Conservation (phyloP, 495 filamentous ascomycete species). For the Daldinia loculata region DNA sequence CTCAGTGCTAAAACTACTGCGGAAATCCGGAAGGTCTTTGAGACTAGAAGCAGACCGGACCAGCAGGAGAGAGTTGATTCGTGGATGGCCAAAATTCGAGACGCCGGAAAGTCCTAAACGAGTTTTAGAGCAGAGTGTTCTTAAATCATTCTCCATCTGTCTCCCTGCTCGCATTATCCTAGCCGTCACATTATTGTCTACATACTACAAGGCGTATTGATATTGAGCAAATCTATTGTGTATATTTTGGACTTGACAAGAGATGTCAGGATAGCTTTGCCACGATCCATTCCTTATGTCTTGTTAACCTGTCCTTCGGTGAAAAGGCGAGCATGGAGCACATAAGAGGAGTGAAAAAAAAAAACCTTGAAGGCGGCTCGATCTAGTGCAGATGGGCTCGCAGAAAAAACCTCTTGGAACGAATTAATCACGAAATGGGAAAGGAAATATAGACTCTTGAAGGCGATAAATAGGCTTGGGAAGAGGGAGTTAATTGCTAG, state of each 20-base stretch:
- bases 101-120: slow-evolving; percentile 66
- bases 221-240: not conserved
- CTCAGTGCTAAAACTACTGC: slow-evolving; percentile 46
- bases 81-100: slow-evolving; percentile 74
- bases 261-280: not conserved
- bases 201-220: not conserved
- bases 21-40: slow-evolving; percentile 48
- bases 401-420: slow-evolving; percentile 7
- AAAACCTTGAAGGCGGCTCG: not conserved
- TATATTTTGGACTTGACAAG: not conserved
- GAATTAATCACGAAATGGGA: slow-evolving; percentile 29
- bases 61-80: slow-evolving; percentile 66
- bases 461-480: slow-evolving; percentile 13
- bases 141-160: not conserved
- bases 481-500: slow-evolving; percentile 27
- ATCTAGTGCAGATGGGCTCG: slow-evolving; percentile 31
- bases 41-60: slow-evolving; percentile 29
- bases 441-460: slow-evolving; percentile 17
- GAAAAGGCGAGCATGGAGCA: slow-evolving; percentile 13
- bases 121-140: not conserved
- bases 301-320: not conserved
- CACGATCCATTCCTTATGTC: not conserved
- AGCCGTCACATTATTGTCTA: not conserved
- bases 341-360: slow-evolving; percentile 5
- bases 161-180: not conserved